Conservation (phyloP, 345 rosid species). For the Garcia nutans region DNA sequence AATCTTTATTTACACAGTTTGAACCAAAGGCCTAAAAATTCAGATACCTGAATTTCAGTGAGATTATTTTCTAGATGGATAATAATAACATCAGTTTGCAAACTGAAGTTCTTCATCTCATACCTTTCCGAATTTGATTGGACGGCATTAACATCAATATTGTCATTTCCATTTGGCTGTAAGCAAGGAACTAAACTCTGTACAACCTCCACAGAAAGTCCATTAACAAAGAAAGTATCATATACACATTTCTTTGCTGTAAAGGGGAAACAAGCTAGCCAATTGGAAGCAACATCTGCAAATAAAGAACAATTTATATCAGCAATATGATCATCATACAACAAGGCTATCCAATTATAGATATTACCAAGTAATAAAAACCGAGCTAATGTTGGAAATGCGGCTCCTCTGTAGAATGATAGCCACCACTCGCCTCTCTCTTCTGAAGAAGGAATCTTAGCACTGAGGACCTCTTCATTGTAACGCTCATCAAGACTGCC, state of each 20-base stretch:
- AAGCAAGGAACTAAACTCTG: conserved; percentile 73
- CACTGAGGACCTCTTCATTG: conserved; percentile 51
- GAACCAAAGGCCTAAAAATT: neutral
- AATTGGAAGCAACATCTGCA: conserved; percentile 85
- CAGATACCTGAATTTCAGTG: neutral
- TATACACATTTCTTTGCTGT: conserved; percentile 67
- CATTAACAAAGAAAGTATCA: conserved; percentile 75
- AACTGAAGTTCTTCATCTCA: conserved; percentile 9
- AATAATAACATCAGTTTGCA: conserved; percentile 2
- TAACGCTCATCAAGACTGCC: conserved; percentile 51
- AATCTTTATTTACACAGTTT: neutral
- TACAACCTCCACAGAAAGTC: conserved; percentile 66
- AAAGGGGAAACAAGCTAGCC: conserved; percentile 86
- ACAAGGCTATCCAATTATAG: neutral
- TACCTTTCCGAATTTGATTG: conserved; percentile 75
- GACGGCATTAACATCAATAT: conserved; percentile 44
- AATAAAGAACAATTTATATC: conserved; percentile 7
- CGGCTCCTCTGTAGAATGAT: conserved; percentile 67
- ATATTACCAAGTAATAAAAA: conserved; percentile 64
- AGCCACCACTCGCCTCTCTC: conserved; percentile 55
- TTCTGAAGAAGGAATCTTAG: conserved; percentile 39
- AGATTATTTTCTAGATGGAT: neutral
- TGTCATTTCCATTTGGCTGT: conserved; percentile 33
- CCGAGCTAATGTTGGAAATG: conserved; percentile 67
- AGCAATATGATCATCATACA: conserved; percentile 9